Evolutionary conservation across 2,329 filamentous ascomycete genomes (phyloP).

Genomic region (Cercospora sp.): DNA sequence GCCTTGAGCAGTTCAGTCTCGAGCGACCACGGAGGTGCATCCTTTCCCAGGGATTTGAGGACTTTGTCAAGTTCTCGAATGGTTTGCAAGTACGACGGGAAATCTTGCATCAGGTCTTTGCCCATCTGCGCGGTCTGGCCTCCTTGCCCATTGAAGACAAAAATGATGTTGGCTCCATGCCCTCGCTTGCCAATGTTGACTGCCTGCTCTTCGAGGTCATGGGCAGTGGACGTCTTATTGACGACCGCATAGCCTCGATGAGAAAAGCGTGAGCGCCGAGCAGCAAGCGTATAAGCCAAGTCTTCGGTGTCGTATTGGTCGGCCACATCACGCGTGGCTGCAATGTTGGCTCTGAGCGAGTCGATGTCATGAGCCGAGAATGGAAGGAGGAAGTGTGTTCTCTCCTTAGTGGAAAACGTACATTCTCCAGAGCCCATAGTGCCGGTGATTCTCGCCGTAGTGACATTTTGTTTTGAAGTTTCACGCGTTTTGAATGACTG

Average conservation of each 20-base stretch:
- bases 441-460: conserved; percentile 20
- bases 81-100: conserved; percentile 24
- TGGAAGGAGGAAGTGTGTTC: neutral
- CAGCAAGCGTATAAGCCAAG: neutral
- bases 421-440: neutral
- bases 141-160: conserved; percentile 29
- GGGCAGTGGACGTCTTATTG: conserved; percentile 1
- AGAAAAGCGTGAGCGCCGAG: neutral
- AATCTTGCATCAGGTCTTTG: neutral
- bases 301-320: neutral
- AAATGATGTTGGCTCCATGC: neutral
- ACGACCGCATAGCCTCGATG: neutral
- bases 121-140: conserved; percentile 26
- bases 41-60: neutral
- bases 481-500: neutral
- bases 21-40: neutral
- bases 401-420: neutral
- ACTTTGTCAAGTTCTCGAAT: neutral
- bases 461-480: neutral
- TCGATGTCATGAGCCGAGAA: neutral
- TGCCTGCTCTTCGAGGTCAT: conserved; percentile 12
- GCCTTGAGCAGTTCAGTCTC: conserved; percentile 42
- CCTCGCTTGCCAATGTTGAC: conserved; percentile 10
- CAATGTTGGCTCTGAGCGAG: conserved; percentile 29
- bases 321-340: neutral